Evolutionary conservation across 805 yeast genomes (phyloP), one percentile per base, ranked within the genome.

Genomic region (Yamadazyma phyllophila): DNA sequence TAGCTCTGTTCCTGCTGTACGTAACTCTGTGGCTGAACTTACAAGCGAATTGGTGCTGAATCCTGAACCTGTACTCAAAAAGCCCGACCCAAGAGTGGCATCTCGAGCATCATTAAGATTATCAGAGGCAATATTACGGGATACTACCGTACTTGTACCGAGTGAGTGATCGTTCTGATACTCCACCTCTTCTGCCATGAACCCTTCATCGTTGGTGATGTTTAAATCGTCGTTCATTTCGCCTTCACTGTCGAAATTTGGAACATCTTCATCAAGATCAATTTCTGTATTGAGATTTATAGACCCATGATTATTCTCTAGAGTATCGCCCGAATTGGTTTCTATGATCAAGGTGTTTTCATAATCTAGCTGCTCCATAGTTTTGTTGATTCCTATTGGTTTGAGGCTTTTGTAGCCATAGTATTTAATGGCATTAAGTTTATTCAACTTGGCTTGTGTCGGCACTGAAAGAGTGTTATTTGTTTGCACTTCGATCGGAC

Each of bases 221-320:
- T 29, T 10, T 12, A 26, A n/a, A 15, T 46, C 58, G 26, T 50
- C 55, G 26, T 50, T 55, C 13, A 17, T 20, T 5, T 52, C 56
- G 15, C 47, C 45, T 36, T 58, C 61, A 27, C 66, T 72, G 47
- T 71, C 76, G 8, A 71, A 73, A 47, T 73, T 67, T 0, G 74
- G 70, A 3, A 77, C 55, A 2, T 69, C 68, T 5, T 73, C 81
- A 59, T 80, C 84, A 38, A 75, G 56, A 52, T 77, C 76, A 11
- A 58, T 50, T 13, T 46, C 46, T 35, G 46, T 46, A 15, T 52
- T 42, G 4, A 45, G 42, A 17, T 44, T 47, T 39, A 41, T 47
- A 13, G 35, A 43, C 26, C 52, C 41, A 16, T 40, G 46, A 10
- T 55, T 51, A 41, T 61, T 61, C 39, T 62, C 69, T 2, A 57